Evolutionary conservation across 352 stramenopile species (phyloP).

Genomic region (Pythium vanterpoolii): DNA sequence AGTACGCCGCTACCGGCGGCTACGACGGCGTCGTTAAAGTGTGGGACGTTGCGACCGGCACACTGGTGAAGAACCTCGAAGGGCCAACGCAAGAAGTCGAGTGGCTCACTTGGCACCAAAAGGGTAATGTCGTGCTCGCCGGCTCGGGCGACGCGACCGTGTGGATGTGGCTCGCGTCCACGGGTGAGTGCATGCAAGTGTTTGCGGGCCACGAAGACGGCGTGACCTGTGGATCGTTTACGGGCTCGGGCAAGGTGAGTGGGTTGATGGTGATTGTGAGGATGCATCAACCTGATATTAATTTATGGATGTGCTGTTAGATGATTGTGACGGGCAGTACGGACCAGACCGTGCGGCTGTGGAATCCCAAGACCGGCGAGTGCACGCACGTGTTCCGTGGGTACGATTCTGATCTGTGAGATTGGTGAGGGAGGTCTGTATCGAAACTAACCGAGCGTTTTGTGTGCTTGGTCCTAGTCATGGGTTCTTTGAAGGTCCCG

Average conservation of each 20-base stretch:
- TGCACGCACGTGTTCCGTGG: slow-evolving; percentile 89
- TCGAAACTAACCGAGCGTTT: neutral
- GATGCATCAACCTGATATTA: neutral
- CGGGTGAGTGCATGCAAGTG: slow-evolving; percentile 96
- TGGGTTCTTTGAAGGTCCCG: slow-evolving; percentile 80
- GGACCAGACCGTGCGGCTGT: slow-evolving; percentile 94
- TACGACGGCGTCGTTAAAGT: slow-evolving; percentile 87
- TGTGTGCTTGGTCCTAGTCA: slow-evolving; percentile 35
- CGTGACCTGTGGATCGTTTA: slow-evolving; percentile 94
- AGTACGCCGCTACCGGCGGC: slow-evolving; percentile 82
- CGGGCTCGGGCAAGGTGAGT: slow-evolving; percentile 90
- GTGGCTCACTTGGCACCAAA: slow-evolving; percentile 90
- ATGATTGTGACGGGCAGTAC: slow-evolving; percentile 92
- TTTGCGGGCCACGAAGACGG: slow-evolving; percentile 96
- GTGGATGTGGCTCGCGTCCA: slow-evolving; percentile 93
- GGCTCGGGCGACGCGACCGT: slow-evolving; percentile 85
- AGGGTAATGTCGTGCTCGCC: slow-evolving; percentile 87
- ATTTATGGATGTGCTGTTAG: slow-evolving; percentile 23
- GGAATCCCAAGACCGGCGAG: slow-evolving; percentile 95
- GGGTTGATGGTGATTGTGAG: neutral
- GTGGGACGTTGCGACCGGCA: slow-evolving; percentile 85
- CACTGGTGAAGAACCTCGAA: slow-evolving; percentile 78
- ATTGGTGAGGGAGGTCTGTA: neutral
- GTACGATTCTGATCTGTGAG: slow-evolving; percentile 23
- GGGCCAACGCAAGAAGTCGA: slow-evolving; percentile 89